Percentiles rank a stretch among this genome's conserved stretches.
phyloP scores from a whole-genome alignment of 345 rosid genomes.

The Brassica cretica region DNA sequence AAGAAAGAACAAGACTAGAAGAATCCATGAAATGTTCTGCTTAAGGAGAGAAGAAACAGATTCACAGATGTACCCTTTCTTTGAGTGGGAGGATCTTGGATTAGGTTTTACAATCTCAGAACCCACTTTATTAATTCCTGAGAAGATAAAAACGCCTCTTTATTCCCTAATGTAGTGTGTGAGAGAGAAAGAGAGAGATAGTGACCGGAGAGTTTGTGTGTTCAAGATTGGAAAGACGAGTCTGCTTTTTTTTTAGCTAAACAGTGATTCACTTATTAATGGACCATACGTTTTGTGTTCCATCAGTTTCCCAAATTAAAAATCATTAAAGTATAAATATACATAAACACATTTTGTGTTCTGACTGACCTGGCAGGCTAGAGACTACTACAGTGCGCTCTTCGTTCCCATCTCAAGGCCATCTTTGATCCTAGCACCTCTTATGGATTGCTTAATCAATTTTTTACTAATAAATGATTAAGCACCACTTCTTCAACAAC shows the following conservation, averaged over 20 bases:
- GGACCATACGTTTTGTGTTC: constrained; percentile 19
- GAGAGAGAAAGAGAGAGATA: not conserved
- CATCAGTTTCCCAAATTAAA: not conserved
- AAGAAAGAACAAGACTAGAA: not conserved
- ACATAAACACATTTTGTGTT: constrained; percentile 10
- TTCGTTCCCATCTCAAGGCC: not conserved
- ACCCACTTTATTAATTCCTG: constrained; percentile 16
- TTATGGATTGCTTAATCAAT: no score
- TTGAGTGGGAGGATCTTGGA: constrained; percentile 20
- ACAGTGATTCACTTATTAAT: constrained; percentile 26
- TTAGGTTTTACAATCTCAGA: constrained; percentile 24
- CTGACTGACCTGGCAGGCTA: constrained; percentile 21
- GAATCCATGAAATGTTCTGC: not conserved
- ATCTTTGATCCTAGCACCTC: no score
- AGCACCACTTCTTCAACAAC: no score
- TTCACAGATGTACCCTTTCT: constrained; percentile 27
- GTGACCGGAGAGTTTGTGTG: constrained; percentile 21
- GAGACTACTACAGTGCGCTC: constrained; percentile 13
- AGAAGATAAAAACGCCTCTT: constrained; percentile 13
- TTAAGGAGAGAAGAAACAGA: constrained; percentile 13
- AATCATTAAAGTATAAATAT: constrained; percentile 9
- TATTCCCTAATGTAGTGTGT: constrained; percentile 12
- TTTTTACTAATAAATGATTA: no score
- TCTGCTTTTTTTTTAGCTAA: constrained; percentile 28
- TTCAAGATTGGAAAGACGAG: constrained; percentile 35